Percentiles rank a stretch among this genome's conserved stretches.
Evolutionary conservation across 1,284 basidiomycete species (phyloP).

Genomic region (Microbotryomycetes sp.): DNA sequence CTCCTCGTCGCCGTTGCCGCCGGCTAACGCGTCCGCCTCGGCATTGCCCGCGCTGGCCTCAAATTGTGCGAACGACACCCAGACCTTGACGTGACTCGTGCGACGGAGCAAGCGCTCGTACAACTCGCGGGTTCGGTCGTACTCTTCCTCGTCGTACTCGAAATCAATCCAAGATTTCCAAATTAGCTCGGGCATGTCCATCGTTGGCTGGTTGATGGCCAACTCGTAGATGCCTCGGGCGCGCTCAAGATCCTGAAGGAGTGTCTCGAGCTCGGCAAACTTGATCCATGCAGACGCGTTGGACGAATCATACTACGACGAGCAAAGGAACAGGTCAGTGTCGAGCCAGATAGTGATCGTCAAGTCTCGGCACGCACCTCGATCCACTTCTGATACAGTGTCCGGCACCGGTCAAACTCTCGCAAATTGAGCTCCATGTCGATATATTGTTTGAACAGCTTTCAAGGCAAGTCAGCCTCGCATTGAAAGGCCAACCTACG

Average conservation of each 20-base stretch:
- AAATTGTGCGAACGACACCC: constrained; percentile 46
- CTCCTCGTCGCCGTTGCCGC: constrained; percentile 53
- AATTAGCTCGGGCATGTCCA: constrained; percentile 85
- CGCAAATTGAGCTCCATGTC: constrained; percentile 68
- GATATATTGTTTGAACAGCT: constrained; percentile 84
- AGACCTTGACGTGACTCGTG: constrained; percentile 84
- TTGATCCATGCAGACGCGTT: constrained; percentile 94
- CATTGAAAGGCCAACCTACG: constrained; percentile 2
- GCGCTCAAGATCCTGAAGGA: constrained; percentile 82
- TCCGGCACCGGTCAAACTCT: constrained; percentile 91
- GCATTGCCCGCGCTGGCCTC: constrained; percentile 37
- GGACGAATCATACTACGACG: constrained; percentile 66
- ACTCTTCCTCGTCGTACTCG: constrained; percentile 88
- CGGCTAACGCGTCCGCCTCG: constrained; percentile 33
- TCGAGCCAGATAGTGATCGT: no score
- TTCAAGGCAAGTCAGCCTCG: neutral
- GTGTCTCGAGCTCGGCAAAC: constrained; percentile 89
- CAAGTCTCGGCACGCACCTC: constrained; percentile 60
- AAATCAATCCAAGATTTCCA: constrained; percentile 85
- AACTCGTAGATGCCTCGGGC: constrained; percentile 94
- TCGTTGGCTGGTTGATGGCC: constrained; percentile 76
- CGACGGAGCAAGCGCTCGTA: constrained; percentile 82
- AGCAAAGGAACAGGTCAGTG: neutral
- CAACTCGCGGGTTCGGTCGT: constrained; percentile 71
- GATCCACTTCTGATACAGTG: constrained; percentile 88